Base-by-base conservation (phyloP, 2,329 filamentous ascomycete species). In the Plectosphaerella cucumerina region DNA sequence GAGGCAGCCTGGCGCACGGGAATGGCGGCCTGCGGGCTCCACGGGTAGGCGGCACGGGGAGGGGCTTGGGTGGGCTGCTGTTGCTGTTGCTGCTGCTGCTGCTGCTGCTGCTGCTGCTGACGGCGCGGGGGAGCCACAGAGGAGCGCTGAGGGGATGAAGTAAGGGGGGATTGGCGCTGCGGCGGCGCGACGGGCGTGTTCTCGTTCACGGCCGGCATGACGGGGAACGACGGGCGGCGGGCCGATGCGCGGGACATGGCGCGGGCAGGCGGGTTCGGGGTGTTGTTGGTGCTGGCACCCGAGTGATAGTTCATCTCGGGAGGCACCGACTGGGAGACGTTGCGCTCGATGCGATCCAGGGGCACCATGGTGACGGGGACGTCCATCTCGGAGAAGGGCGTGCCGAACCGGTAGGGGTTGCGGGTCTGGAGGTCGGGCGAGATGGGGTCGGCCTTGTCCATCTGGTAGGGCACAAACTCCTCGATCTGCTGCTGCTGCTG, bases 321-420 rank as follows among this genome's bases (percentile, higher is more conserved):
- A 42, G 93, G 93, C 0, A 97, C 93, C 5, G 92, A 97, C 68
- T 96, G 90, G 22, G 90, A 96, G 44, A 78, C 75, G 62, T 94
- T 87, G 47, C 93, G 87, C 43, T 86, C 78, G 31, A 96, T 76
- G 6, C 89, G 89, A 0, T 86, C 89, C 15, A 84, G 61, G 1
- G 83, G 82, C 42, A 92, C 75, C 3, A 86, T 80, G 1, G 89
- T 94, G 53, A 95, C 72, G 1, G 93, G 92, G 12, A 92, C 84
- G 65, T 97, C 93, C 77, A 93, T 86, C 63, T 96, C 91, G 2
- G 92, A 96, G 66, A 92, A 89, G 15, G 92, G 91, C 0, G 90
- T 95, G n/a, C 84, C 86, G 56, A 90, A 86, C 50, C 89, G 84
- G 70, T 91, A 92, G 41, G 86, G 74, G 18, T 75, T 80, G 47